A percentile compares a stretch with the other conserved stretches of the same genome.
Evolutionary conservation across 75 land plant genomes (phyloP).

Genomic region (Selaginella moellendorffii): DNA sequence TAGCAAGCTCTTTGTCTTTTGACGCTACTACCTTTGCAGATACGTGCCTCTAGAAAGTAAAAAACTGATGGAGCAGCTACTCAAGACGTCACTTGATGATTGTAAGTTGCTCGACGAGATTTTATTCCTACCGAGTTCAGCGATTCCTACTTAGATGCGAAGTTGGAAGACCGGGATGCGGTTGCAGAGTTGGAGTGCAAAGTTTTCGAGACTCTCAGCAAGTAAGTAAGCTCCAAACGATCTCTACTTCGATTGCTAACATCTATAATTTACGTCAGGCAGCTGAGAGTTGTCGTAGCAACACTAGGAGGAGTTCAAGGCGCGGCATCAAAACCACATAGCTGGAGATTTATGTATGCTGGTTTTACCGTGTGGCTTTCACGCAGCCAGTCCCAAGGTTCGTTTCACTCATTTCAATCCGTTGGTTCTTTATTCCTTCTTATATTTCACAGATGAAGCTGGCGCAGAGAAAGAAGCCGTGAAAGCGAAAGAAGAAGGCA

Average conservation of each 20-base stretch:
- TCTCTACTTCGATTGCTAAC: constrained; percentile 9
- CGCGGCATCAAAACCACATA: constrained; percentile 49
- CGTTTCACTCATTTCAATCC: background rate
- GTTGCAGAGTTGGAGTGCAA: constrained; percentile 64
- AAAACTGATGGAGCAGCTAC: constrained; percentile 47
- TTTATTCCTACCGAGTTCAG: background rate
- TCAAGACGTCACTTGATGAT: constrained; percentile 39
- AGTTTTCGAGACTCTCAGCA: constrained; percentile 56
- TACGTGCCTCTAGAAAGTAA: constrained; percentile 58
- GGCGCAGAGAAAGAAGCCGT: constrained; percentile 72
- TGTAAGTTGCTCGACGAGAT: constrained; percentile 31
- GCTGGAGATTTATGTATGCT: constrained; percentile 67
- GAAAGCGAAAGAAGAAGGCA: constrained; percentile 32
- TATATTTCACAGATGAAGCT: constrained; percentile 27
- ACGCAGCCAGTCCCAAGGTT: constrained; percentile 48
- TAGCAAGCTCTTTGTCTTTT: constrained; percentile 26
- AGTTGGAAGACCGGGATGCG: constrained; percentile 49
- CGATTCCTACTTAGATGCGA: constrained; percentile 45
- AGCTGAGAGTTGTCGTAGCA: constrained; percentile 62
- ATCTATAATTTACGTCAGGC: constrained; percentile 26
- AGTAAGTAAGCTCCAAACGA: constrained; percentile 32
- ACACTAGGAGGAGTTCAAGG: constrained; percentile 67
- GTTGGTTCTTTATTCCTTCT: background rate
- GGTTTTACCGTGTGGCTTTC: constrained; percentile 86
- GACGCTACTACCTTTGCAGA: constrained; percentile 30